phyloP scores from a whole-genome alignment of 495 filamentous ascomycete species.

The Parachaetomium inaequale region DNA sequence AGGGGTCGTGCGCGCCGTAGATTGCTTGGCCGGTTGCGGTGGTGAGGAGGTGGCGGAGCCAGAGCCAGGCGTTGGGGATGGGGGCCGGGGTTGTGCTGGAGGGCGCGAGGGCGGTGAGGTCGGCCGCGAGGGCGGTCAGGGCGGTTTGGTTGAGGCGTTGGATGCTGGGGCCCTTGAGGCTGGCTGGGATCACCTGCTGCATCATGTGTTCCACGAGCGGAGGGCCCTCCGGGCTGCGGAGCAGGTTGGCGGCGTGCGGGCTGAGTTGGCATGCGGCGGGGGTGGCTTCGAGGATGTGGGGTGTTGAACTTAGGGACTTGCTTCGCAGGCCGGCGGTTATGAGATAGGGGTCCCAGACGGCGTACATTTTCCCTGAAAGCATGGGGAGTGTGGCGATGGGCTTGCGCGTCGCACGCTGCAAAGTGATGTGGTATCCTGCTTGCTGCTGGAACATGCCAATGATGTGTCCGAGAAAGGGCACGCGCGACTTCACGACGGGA shows the following conservation, averaged over 20 bases:
- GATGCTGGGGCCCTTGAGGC: not conserved
- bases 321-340: constrained; percentile 18
- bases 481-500: constrained; percentile 23
- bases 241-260: not conserved
- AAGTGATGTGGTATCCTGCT: constrained; percentile 20
- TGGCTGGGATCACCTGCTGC: not conserved
- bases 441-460: constrained; percentile 26
- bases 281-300: not conserved
- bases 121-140: not conserved
- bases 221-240: not conserved
- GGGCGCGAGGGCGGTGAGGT: constrained; percentile 1
- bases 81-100: not conserved
- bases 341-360: constrained; percentile 21
- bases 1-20: constrained; percentile 17
- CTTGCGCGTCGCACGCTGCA: constrained; percentile 13
- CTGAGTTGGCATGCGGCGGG: not conserved
- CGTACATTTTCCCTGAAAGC: constrained; percentile 28
- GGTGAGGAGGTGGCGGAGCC: constrained; percentile 10
- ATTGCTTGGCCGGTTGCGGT: constrained; percentile 1
- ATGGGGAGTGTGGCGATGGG: constrained; percentile 28
- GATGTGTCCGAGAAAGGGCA: constrained; percentile 33
- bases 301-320: constrained; percentile 16
- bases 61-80: constrained; percentile 16
- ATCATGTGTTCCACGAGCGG: not conserved
- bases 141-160: constrained; percentile 4